Conservation (phyloP, 2,329 filamentous ascomycete genomes). For the Pseudocercospora fijiensis region DNA sequence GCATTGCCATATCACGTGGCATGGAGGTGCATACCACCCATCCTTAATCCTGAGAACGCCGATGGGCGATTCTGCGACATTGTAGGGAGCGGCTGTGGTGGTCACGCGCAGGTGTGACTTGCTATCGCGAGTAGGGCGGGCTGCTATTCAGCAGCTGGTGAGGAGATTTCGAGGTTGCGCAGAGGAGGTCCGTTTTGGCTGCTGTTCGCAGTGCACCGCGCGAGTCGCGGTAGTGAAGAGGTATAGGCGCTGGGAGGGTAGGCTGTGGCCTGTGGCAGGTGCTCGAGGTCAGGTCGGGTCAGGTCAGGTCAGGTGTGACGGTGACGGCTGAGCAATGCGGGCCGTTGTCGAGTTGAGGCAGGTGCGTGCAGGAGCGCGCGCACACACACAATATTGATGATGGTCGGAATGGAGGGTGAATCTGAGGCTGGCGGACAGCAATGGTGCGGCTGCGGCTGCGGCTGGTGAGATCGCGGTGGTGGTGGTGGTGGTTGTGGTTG, state of each 20-base stretch:
- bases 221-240: slow-evolving; percentile 1
- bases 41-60: slow-evolving; percentile 83
- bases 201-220: slow-evolving; percentile 11
- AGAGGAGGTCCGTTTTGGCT: slow-evolving; percentile 58
- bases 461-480: slow-evolving; percentile 8
- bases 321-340: slow-evolving; percentile 7
- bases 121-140: slow-evolving; percentile 45
- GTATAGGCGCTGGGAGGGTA: neutral
- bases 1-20: slow-evolving; percentile 12
- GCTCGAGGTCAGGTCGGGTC: slow-evolving; percentile 7
- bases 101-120: slow-evolving; percentile 28
- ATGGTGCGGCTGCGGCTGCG: neutral
- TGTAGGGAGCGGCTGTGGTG: slow-evolving; percentile 33
- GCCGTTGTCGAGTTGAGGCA: slow-evolving; percentile 5
- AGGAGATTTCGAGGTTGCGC: slow-evolving; percentile 38
- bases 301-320: slow-evolving; percentile 7
- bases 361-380: neutral
- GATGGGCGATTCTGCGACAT: slow-evolving; percentile 93
- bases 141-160: slow-evolving; percentile 49
- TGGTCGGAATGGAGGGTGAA: neutral
- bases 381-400: neutral
- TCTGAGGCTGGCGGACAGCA: neutral
- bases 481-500: slow-evolving; percentile 7
- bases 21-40: slow-evolving; percentile 76
- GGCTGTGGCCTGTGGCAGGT: slow-evolving; percentile 6